Evolutionary conservation across 139 green algal genomes (phyloP), one percentile per base, ranked within the genome.

Genomic region (Haematococcus lacustris): DNA sequence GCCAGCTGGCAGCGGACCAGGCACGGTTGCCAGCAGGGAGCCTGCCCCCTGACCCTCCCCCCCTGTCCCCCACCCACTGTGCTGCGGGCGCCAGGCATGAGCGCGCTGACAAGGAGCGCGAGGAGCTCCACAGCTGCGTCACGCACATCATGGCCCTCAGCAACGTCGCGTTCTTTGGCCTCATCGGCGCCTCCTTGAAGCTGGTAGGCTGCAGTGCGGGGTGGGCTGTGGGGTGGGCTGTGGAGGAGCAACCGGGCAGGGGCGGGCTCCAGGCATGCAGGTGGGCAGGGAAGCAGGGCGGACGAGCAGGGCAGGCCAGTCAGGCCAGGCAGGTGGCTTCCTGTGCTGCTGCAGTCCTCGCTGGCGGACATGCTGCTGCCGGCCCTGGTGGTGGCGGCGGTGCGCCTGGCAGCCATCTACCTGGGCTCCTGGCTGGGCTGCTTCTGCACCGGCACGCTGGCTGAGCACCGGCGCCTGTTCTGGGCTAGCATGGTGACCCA

Each of bases 401-500:
- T 82, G 43, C 85, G 91, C 1, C 67, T 94, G 40, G 66, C 40
- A 0, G 89, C 83, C 69, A 86, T 96, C 34, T 87, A 70, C 30
- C 25, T 83, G 5, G 91, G 91, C 21, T 82, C 75, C 72, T 91
- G 80, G 80, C 32, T 85, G 47, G 91, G 91, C 32, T 88, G 83
- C 70, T 78, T 35, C 38, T 25, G 73, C 21, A 89, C 86, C 0
- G 71, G 66, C 26, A 79, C 83, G 0, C 67, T 73, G 26, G 5
- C 62, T 0, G 86, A 89, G 26, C 67, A 85, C 38, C 47, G 83
- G n/a, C 72, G 71, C 32, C 51, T 76, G n/a, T 86, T 96, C 57
- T 94, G 89, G 89, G 73, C 86, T 69, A 82, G 78, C 65, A 93
- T 94, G 91, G 74, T 96, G 66, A 96, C 91, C 7, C 91, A 96